Percentiles rank a stretch among this genome's conserved stretches.
Conservation (phyloP, 139 green algal genomes). For the Micractinium sp. region DNA sequence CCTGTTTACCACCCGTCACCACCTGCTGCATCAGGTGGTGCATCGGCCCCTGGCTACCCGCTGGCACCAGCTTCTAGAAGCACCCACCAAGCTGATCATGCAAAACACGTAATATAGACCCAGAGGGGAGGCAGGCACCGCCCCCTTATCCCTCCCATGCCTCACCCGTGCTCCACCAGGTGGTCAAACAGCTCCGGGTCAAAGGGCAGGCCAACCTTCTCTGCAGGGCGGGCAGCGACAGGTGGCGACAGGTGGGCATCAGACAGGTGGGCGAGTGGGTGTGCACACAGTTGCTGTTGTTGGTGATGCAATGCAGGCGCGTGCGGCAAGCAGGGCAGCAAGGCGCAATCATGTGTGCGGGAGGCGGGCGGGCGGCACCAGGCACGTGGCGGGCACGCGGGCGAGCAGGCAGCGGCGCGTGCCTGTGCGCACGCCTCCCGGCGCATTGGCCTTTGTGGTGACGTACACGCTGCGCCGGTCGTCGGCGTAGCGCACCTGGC, state of each 20-base stretch:
- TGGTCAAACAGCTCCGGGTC: conserved; percentile 86
- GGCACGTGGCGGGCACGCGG: no score
- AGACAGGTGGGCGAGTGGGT: background rate
- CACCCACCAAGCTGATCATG: no score
- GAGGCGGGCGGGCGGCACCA: no score
- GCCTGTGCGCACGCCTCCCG: conserved; percentile 70
- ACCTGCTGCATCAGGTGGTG: no score
- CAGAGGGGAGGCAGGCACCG: background rate
- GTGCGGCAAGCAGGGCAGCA: no score
- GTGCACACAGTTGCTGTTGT: background rate
- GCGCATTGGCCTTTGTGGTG: conserved; percentile 65
- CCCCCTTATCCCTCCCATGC: conserved; percentile 17
- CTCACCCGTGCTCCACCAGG: conserved; percentile 73
- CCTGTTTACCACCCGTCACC: no score
- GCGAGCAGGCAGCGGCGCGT: no score
- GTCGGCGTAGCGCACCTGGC: conserved; percentile 48
- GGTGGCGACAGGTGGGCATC: background rate
- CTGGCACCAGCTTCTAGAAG: no score
- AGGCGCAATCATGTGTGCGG: no score
- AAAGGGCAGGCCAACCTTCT: conserved; percentile 77
- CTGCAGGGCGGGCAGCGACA: conserved; percentile 14
- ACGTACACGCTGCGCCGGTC: conserved; percentile 69
- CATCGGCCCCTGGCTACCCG: no score
- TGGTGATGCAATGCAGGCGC: background rate
- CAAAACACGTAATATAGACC: no score